A percentile compares a stretch with the other conserved stretches of the same genome.
phyloP scores from a whole-genome alignment of 495 filamentous ascomycete genomes.

The Jackrogersella minutella region DNA sequence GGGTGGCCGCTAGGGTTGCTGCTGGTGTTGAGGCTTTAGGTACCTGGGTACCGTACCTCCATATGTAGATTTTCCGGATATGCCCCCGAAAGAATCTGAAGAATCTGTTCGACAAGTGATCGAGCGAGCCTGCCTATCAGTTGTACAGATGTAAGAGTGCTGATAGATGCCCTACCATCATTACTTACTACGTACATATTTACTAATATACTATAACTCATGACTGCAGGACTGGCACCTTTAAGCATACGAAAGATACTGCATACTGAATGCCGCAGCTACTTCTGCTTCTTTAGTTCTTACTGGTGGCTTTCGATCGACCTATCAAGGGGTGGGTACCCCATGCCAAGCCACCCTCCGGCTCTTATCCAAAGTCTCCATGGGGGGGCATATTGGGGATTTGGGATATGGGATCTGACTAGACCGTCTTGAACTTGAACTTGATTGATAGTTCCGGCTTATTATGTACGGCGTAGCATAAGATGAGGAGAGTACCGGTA shows the following conservation, averaged over 20 bases:
- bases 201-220: not conserved
- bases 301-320: conserved; percentile 9
- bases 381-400: conserved; percentile 1
- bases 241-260: conserved; percentile 16
- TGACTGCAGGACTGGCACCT: conserved; percentile 25
- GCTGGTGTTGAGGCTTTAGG: conserved; percentile 32
- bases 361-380: conserved; percentile 8
- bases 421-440: conserved; percentile 3
- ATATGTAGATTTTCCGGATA: conserved; percentile 31
- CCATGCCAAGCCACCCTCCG: conserved; percentile 26
- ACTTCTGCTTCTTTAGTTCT: too few relatives aligned
- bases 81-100: too few relatives aligned
- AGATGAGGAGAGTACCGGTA: not conserved
- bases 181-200: conserved; percentile 31
- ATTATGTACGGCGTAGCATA: conserved; percentile 7
- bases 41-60: not conserved
- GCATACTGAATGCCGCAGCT: not conserved
- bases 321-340: conserved; percentile 27
- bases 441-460: conserved; percentile 11
- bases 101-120: conserved; percentile 15
- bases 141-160: conserved; percentile 14
- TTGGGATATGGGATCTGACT: conserved; percentile 6
- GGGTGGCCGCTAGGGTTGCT: conserved; percentile 24
- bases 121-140: conserved; percentile 26
- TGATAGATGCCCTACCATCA: conserved; percentile 21